Evolutionary conservation across 305 asterid genomes (phyloP).

Genomic region (Andrographis paniculata): DNA sequence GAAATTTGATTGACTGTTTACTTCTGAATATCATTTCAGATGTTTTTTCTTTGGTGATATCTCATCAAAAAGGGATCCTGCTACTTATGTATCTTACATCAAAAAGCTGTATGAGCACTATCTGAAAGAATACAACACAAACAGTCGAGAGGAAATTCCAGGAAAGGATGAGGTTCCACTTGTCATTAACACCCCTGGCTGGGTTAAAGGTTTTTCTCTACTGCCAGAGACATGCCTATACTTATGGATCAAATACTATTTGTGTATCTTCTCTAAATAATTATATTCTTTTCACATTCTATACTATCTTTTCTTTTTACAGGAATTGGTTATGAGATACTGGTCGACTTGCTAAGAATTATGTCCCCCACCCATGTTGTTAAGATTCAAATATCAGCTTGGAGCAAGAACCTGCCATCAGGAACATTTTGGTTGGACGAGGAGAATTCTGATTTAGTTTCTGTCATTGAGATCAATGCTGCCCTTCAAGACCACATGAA

Average conservation of each 20-base stretch:
- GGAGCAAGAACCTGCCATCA: slow-evolving; percentile 69
- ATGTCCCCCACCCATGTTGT: slow-evolving; percentile 78
- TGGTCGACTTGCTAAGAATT: slow-evolving; percentile 66
- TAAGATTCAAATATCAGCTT: slow-evolving; percentile 55
- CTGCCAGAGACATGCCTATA: neutral
- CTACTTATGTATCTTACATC: slow-evolving; percentile 51
- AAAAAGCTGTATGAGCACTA: slow-evolving; percentile 61
- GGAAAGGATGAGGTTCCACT: slow-evolving; percentile 53
- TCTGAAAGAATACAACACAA: slow-evolving; percentile 26
- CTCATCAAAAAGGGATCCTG: slow-evolving; percentile 85
- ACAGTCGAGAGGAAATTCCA: slow-evolving; percentile 21
- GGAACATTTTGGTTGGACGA: slow-evolving; percentile 81
- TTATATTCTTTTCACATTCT: slow-evolving; percentile 9
- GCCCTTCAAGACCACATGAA: slow-evolving; percentile 62
- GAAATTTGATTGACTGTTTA: slow-evolving; percentile 14
- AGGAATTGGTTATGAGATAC: slow-evolving; percentile 87
- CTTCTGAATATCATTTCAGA: slow-evolving; percentile 36
- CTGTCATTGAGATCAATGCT: slow-evolving; percentile 59
- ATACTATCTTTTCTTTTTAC: slow-evolving; percentile 20
- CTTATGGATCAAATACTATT: too few relatives aligned
- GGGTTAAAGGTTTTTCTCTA: slow-evolving; percentile 72
- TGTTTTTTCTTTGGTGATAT: slow-evolving; percentile 90
- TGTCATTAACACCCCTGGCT: slow-evolving; percentile 89
- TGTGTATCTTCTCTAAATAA: too few relatives aligned
- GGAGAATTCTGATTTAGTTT: slow-evolving; percentile 27